These are phyloP conservation scores for Arachis hypogaea DNA, from an alignment of 306 rosid genomes.

Conservation along the genomic window DNA sequence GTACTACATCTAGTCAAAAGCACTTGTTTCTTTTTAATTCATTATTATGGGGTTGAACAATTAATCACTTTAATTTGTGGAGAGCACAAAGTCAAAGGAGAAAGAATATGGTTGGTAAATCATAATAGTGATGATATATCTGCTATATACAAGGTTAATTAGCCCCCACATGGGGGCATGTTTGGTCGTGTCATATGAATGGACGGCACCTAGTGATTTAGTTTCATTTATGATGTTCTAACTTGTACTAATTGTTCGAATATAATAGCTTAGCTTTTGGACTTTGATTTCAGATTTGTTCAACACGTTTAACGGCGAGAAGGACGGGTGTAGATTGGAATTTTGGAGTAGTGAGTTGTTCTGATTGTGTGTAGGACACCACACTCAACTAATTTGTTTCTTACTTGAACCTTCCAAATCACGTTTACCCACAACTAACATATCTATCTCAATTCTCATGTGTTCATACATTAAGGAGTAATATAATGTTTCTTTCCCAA, in stretches of 20 bases:
- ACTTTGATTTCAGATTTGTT: constrained; percentile 3
- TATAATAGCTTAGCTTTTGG: not conserved
- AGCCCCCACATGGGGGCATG: constrained; percentile 49
- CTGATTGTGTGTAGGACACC: not conserved
- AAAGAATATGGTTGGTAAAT: constrained; percentile 27
- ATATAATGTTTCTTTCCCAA: too few relatives aligned
- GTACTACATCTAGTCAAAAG: not conserved
- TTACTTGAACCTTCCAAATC: not conserved
- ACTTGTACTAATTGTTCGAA: not conserved
- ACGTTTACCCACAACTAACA: not conserved
- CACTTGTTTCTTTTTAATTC: constrained; percentile 28
- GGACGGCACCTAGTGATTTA: not conserved
- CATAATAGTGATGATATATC: constrained; percentile 26
- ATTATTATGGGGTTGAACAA: constrained; percentile 10
- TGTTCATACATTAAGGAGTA: too few relatives aligned
- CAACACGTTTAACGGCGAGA: constrained; percentile 53
- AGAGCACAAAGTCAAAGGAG: constrained; percentile 32
- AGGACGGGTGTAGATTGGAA: constrained; percentile 38
- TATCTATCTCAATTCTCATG: not conserved
- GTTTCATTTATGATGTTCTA: constrained; percentile 13
- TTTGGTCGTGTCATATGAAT: not conserved
- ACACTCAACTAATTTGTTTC: not conserved
- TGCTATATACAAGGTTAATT: not conserved
- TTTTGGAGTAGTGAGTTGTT: constrained; percentile 10
- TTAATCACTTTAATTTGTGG: constrained; percentile 5